These are phyloP conservation scores for Kwoniella europaea DNA, from an alignment of 768 basidiomycete genomes.

Conservation along the genomic window DNA sequence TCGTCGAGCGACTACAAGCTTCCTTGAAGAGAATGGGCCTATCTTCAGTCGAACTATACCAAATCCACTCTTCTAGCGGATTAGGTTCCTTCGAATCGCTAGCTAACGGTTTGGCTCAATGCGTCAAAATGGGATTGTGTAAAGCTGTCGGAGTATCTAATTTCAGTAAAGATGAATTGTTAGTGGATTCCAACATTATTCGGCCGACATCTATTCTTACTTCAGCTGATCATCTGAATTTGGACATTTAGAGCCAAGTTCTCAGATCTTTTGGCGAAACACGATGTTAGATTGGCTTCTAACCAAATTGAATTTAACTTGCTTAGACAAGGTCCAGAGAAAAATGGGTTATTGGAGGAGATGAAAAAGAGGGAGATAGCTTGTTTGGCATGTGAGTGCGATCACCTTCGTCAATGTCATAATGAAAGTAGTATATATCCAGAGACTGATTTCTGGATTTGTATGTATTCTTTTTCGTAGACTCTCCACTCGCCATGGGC, in stretches of 20 bases:
- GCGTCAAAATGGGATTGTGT: constrained; percentile 50
- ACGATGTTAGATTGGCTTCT: constrained; percentile 52
- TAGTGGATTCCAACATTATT: constrained; percentile 10
- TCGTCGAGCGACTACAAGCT: constrained; percentile 48
- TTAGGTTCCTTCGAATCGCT: constrained; percentile 46
- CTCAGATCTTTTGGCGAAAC: constrained; percentile 39
- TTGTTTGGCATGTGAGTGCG: constrained; percentile 52
- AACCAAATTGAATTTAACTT: constrained; percentile 58
- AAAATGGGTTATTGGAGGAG: constrained; percentile 51
- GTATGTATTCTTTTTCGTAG: constrained; percentile 22
- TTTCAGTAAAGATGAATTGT: constrained; percentile 53
- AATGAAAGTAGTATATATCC: too few relatives aligned
- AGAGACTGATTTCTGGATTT: too few relatives aligned
- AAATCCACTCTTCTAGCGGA: constrained; percentile 50
- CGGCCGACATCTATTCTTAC: too few relatives aligned
- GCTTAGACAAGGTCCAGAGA: constrained; percentile 48
- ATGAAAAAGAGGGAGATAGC: constrained; percentile 55
- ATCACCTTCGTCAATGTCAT: too few relatives aligned
- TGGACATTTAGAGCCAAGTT: constrained; percentile 44
- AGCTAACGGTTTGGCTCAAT: constrained; percentile 48
- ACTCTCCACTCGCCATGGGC: constrained; percentile 57
- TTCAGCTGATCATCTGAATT: not conserved
- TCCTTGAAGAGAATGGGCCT: constrained; percentile 47
- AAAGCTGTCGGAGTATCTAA: constrained; percentile 56
- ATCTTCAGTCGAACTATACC: constrained; percentile 11